Percentiles rank a stretch among this genome's conserved stretches.
phyloP scores from a whole-genome alignment of 2,329 filamentous ascomycete species.

The Alternaria infectoria region DNA sequence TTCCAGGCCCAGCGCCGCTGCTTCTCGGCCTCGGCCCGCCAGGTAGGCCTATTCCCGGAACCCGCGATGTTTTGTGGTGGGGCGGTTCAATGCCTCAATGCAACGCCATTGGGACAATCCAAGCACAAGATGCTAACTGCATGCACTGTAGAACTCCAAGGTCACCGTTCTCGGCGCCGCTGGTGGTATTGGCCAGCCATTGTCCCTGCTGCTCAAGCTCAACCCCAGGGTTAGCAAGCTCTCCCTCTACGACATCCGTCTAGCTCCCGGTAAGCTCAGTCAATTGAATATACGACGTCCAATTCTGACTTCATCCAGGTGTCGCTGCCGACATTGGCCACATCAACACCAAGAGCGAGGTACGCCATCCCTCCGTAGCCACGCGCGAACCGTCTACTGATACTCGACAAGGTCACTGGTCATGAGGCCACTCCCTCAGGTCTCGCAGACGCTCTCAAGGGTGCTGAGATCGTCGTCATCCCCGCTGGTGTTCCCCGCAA shows the following conservation, averaged over 20 bases:
- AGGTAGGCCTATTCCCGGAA: conserved; percentile 49
- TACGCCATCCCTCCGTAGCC: conserved; percentile 39
- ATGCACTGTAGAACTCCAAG: conserved; percentile 78
- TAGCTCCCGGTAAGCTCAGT: conserved; percentile 77
- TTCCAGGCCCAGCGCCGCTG: conserved; percentile 58
- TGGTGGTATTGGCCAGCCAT: conserved; percentile 97
- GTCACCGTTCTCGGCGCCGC: conserved; percentile 95
- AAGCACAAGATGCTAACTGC: conserved; percentile 28
- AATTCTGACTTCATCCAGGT: conserved; percentile 61
- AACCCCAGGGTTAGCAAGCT: conserved; percentile 94
- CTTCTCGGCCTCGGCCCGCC: conserved; percentile 60
- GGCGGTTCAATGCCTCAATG: conserved; percentile 9
- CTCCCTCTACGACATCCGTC: conserved; percentile 96
- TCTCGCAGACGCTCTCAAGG: conserved; percentile 80
- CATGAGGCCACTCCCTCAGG: conserved; percentile 79
- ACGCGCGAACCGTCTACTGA: conserved; percentile 24
- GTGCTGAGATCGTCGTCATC: conserved; percentile 92
- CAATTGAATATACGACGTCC: not conserved
- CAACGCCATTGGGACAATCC: conserved; percentile 14
- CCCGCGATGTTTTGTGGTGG: conserved; percentile 27
- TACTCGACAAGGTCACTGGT: conserved; percentile 71
- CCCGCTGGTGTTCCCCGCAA: conserved; percentile 98
- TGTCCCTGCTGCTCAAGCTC: conserved; percentile 97
- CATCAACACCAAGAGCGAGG: conserved; percentile 96
- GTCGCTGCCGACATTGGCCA: conserved; percentile 98